phyloP scores from a whole-genome alignment of 805 yeast genomes.

The Starmerella etchellsii region DNA sequence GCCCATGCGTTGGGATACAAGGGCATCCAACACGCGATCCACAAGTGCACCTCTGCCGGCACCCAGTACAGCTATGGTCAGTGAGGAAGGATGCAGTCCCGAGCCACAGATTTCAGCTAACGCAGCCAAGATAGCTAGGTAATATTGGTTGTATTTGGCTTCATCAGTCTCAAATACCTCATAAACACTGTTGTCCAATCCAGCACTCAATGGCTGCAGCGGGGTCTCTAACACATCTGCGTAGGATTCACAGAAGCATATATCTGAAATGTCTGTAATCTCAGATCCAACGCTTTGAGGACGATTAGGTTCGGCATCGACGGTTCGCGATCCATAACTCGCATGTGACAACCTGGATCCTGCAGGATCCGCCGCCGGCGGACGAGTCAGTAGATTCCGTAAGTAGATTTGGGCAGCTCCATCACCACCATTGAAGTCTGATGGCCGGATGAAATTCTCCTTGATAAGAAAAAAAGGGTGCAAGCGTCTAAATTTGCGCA shows the following conservation, averaged over 20 bases:
- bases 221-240: slow-evolving; percentile 45
- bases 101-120: slow-evolving; percentile 26
- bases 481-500: slow-evolving; percentile 35
- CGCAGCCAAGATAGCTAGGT: slow-evolving; percentile 48
- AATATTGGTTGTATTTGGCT: slow-evolving; percentile 57
- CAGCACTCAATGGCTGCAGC: slow-evolving; percentile 52
- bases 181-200: slow-evolving; percentile 50
- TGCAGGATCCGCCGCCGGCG: neutral
- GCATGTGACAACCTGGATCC: slow-evolving; percentile 1
- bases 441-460: slow-evolving; percentile 31
- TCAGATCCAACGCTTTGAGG: neutral
- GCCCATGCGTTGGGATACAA: slow-evolving; percentile 21
- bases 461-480: slow-evolving; percentile 37
- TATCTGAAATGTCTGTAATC: no score
- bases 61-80: slow-evolving; percentile 48
- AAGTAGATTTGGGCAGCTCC: slow-evolving; percentile 34
- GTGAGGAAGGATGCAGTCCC: slow-evolving; percentile 6
- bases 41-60: slow-evolving; percentile 84
- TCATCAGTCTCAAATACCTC: slow-evolving; percentile 57
- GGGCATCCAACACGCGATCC: slow-evolving; percentile 37
- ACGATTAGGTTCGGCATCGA: slow-evolving; percentile 8
- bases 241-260: slow-evolving; percentile 10
- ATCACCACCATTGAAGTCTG: slow-evolving; percentile 27
- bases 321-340: slow-evolving; percentile 7
- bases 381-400: slow-evolving; percentile 29